Base-by-base conservation (phyloP, 805 yeast species). In the Candida palmyrensis region DNA sequence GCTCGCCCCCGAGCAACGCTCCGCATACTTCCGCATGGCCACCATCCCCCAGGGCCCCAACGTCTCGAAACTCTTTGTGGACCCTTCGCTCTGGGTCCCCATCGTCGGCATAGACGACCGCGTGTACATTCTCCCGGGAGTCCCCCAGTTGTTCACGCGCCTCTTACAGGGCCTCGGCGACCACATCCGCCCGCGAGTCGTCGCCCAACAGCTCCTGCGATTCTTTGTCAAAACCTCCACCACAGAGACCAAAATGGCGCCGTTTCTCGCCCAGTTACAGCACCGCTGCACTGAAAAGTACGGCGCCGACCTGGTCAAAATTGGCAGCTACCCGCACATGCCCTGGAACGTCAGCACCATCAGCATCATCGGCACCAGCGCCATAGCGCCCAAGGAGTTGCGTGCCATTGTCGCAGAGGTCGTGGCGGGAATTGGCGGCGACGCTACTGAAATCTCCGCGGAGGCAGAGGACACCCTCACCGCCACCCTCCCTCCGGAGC, bases 301-400 rank as follows among this genome's bases (percentile, higher is more conserved):
- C 33, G 68, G 65, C 4, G 30, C 30, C 9, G 54, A 51, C 6
- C 35, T 40, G 6, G 67, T 86, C 32, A 87, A 86, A 49, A 68
- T 87, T 30, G 96, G 96, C 3, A 79, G 89, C 21, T 87, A 87
- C 51, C 96, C 96, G 1, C 96, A 87, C 54, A 69, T 74, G 58
- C 68, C 70, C 11, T 69, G 75, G 56, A 68, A 73, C 1, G 59
- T 75, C 34, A 81, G 75, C 44, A 85, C 95, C 0, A 75, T 87
- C 13, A 82, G 94, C 44, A 70, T 87, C 12, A 66, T 84, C 24
- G 95, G 94, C 1, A 72, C 74, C 13, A 51, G 46, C 14, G 55
- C 57, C 8, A 44, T 62, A 1, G 27, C 42, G 1, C 27, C 31
- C 2, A 38, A 34, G 2, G 53, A 49, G 0, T 55, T 84, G 43